phyloP scores from a whole-genome alignment of 345 rosid genomes.

The Citrus glauca region DNA sequence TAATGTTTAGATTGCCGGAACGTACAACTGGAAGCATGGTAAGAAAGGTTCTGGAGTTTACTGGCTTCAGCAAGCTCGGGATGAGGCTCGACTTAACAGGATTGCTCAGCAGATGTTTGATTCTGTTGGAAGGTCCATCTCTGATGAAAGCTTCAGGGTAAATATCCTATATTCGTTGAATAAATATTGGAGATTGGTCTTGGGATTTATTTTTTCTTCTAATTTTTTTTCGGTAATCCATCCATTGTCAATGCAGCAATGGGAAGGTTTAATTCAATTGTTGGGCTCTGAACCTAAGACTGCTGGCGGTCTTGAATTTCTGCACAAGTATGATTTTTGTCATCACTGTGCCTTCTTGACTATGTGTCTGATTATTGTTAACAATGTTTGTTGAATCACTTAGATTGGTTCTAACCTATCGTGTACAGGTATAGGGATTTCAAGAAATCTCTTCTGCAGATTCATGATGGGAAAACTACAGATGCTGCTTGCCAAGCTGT shows the following conservation, averaged over 20 bases:
- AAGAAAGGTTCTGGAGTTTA: constrained; percentile 79
- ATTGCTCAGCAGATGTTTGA: constrained; percentile 88
- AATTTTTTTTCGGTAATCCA: neutral
- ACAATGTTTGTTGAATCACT: constrained; percentile 1
- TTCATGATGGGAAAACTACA: constrained; percentile 49
- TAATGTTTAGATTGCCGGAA: constrained; percentile 70
- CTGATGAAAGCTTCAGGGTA: constrained; percentile 93
- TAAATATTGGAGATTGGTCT: neutral
- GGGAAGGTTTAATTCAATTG: constrained; percentile 91
- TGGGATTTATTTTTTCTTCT: neutral
- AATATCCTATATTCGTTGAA: neutral
- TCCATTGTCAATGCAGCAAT: constrained; percentile 61
- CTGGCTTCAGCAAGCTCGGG: constrained; percentile 94
- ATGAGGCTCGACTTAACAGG: constrained; percentile 63
- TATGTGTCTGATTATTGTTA: neutral
- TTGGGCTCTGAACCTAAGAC: constrained; percentile 75
- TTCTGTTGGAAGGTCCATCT: constrained; percentile 86
- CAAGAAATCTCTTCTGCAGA: constrained; percentile 69
- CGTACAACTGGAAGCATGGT: constrained; percentile 95
- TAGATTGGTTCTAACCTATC: neutral
- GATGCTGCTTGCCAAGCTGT: constrained; percentile 66
- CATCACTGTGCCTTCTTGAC: neutral
- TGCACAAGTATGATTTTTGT: constrained; percentile 61
- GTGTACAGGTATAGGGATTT: constrained; percentile 81
- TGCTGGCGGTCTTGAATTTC: constrained; percentile 90